Evolutionary conservation across 768 basidiomycete genomes (phyloP).

Genomic region (Chalciporus sphaerocephalus): DNA sequence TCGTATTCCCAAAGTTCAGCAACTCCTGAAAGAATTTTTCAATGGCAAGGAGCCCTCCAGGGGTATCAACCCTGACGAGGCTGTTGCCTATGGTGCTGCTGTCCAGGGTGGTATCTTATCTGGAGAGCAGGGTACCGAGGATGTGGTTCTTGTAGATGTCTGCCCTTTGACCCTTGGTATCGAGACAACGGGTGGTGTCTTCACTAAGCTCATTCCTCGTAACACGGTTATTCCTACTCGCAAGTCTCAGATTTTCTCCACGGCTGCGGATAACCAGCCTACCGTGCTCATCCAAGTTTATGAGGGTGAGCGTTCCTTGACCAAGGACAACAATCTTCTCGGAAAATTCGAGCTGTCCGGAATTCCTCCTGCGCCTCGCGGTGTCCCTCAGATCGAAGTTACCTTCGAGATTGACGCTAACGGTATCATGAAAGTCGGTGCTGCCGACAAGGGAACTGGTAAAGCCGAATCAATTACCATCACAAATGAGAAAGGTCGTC

Average conservation of each 20-base stretch:
- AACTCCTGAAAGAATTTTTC: slow-evolving; percentile 97
- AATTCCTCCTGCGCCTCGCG: slow-evolving; percentile 93
- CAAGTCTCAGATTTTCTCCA: slow-evolving; percentile 92
- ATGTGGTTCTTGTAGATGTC: slow-evolving; percentile 94
- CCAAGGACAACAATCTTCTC: slow-evolving; percentile 97
- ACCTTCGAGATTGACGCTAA: slow-evolving; percentile 94
- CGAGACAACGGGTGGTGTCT: slow-evolving; percentile 96
- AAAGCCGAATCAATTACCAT: slow-evolving; percentile 90
- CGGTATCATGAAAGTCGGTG: slow-evolving; percentile 92
- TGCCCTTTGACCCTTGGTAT: slow-evolving; percentile 97
- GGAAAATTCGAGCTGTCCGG: slow-evolving; percentile 93
- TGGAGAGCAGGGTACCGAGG: slow-evolving; percentile 85
- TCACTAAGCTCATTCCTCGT: slow-evolving; percentile 95
- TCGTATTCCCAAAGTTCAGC: slow-evolving; percentile 99
- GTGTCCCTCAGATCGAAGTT: slow-evolving; percentile 96
- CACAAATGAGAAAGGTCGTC: slow-evolving; percentile 93
- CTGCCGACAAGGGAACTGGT: slow-evolving; percentile 92
- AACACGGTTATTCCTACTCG: slow-evolving; percentile 98
- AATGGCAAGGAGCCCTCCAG: slow-evolving; percentile 95
- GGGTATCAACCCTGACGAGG: slow-evolving; percentile 99
- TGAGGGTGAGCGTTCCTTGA: slow-evolving; percentile 95
- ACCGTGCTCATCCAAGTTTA: slow-evolving; percentile 96
- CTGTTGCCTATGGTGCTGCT: slow-evolving; percentile 97
- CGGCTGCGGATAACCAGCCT: slow-evolving; percentile 87
- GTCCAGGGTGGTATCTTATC: slow-evolving; percentile 98